Evolutionary conservation across 192 early-diverging fungal genomes (phyloP), one percentile per base, ranked within the genome.

Genomic region (Coemansia sp.): DNA sequence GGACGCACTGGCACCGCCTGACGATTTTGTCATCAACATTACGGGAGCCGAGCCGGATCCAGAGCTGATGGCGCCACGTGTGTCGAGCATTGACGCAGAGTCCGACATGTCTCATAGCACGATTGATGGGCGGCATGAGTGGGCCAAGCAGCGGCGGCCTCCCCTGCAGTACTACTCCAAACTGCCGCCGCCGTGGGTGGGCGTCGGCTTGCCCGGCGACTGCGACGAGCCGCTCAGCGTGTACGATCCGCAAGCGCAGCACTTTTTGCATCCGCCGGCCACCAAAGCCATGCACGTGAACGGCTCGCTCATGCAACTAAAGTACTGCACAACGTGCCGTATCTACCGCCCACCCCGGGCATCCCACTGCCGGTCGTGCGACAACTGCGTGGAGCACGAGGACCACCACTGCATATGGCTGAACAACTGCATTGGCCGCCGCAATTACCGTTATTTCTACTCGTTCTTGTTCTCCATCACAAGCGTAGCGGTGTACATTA

Each of bases 341-440:
- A 92, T 93, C 24, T 97, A 93, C 79, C 84, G 94, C 6, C 92
- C 94, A 10, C 93, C 93, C 24, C 83, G 95, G 24, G 83, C 92
- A 32, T 91, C 88, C 38, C 95, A 97, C 73, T 97, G 95, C 70
- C 74, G 84, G 39, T 81, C 84, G 65, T 97, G 95, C 82, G 88
- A 96, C 73, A 92, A 92, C 64, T 97, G 95, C 75, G 93, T 97
- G 53, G 90, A 91, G 67, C 86, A 88, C 60, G 86, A 88, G 59
- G 91, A 93, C 76, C 91, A 94, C 62, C 93, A 98, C 72, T 98
- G 96, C 70, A 90, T 93, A 23, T 98, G 94, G 94, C 89, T 92
- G 7, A 93, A 90, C 66, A 95, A 93, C 75, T 96, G 94, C 73
- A 86, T 98, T 49, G 96, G 96, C 4, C 85, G 85, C 32, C 76